A percentile compares a stretch with the other conserved stretches of the same genome.
These are phyloP conservation scores for Phytophthora europaea DNA, from an alignment of 352 stramenopile genomes.

Conservation along the genomic window DNA sequence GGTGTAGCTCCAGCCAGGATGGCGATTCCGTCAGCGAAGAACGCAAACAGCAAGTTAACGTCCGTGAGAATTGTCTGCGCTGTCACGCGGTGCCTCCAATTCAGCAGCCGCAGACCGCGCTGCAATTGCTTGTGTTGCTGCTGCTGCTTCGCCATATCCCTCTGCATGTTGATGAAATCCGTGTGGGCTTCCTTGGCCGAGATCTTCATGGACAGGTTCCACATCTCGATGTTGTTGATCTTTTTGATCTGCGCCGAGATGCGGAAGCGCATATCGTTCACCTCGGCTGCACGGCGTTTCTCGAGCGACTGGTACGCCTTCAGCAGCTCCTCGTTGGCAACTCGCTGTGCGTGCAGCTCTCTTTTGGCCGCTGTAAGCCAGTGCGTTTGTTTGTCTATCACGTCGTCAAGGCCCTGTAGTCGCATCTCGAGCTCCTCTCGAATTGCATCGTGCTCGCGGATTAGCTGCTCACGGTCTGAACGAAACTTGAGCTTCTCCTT, in stretches of 20 bases:
- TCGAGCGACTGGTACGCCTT: slow-evolving; percentile 72
- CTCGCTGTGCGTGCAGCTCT: slow-evolving; percentile 69
- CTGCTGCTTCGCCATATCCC: slow-evolving; percentile 49
- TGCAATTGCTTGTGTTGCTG: slow-evolving; percentile 76
- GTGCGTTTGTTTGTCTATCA: slow-evolving; percentile 63
- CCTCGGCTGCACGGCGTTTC: slow-evolving; percentile 75
- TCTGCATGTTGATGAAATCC: slow-evolving; percentile 63
- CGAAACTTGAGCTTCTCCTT: slow-evolving; percentile 43
- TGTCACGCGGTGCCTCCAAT: slow-evolving; percentile 79
- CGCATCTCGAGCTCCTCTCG: slow-evolving; percentile 53
- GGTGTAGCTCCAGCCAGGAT: slow-evolving; percentile 61
- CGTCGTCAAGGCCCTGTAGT: slow-evolving; percentile 39
- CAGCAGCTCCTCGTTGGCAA: slow-evolving; percentile 79
- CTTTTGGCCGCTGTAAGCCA: slow-evolving; percentile 77
- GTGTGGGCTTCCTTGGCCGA: slow-evolving; percentile 66
- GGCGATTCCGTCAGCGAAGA: slow-evolving; percentile 72
- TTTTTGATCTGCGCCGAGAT: slow-evolving; percentile 73
- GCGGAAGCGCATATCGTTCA: slow-evolving; percentile 84
- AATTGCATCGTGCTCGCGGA: slow-evolving; percentile 50
- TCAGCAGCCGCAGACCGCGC: slow-evolving; percentile 63
- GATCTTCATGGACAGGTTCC: slow-evolving; percentile 81
- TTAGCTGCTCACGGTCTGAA: slow-evolving; percentile 54
- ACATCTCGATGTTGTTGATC: slow-evolving; percentile 86
- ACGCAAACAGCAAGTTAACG: slow-evolving; percentile 70
- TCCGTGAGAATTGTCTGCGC: slow-evolving; percentile 75